Conservation (phyloP, 2,329 filamentous ascomycete genomes). For the Pseudogymnoascus sp. region DNA sequence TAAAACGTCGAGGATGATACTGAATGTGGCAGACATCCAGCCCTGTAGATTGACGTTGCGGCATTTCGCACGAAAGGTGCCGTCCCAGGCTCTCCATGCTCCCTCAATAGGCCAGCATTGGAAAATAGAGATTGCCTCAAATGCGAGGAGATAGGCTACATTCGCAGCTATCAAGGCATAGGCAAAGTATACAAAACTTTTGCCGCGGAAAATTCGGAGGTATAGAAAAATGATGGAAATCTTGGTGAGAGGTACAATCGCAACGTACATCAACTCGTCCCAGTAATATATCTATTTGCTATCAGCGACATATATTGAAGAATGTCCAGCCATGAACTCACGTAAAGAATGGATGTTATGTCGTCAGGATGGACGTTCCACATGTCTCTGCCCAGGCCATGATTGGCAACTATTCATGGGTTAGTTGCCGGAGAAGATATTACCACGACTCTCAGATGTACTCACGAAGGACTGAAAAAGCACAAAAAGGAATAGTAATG, state of each 20-base stretch:
- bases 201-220: slow-evolving; percentile 44
- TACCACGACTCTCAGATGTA: background rate
- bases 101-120: slow-evolving; percentile 45
- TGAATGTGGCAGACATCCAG: slow-evolving; percentile 46
- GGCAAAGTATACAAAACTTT: background rate
- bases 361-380: slow-evolving; percentile 38
- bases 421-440: background rate
- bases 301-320: slow-evolving; percentile 1
- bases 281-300: slow-evolving; percentile 34
- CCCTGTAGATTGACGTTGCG: slow-evolving; percentile 41
- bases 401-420: slow-evolving; percentile 28
- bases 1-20: slow-evolving; percentile 45
- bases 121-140: slow-evolving; percentile 35
- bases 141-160: slow-evolving; percentile 25
- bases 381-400: slow-evolving; percentile 38
- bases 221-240: slow-evolving; percentile 49
- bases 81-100: slow-evolving; percentile 49
- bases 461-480: slow-evolving; percentile 2
- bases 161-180: slow-evolving; percentile 16
- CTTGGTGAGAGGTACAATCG: slow-evolving; percentile 40
- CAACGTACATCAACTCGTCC: slow-evolving; percentile 40
- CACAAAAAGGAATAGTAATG: background rate
- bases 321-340: slow-evolving; percentile 11
- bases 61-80: slow-evolving; percentile 40
- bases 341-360: slow-evolving; percentile 36